Conservation (phyloP, 257 asterid genomes). For the Solanum chmielewskii region DNA sequence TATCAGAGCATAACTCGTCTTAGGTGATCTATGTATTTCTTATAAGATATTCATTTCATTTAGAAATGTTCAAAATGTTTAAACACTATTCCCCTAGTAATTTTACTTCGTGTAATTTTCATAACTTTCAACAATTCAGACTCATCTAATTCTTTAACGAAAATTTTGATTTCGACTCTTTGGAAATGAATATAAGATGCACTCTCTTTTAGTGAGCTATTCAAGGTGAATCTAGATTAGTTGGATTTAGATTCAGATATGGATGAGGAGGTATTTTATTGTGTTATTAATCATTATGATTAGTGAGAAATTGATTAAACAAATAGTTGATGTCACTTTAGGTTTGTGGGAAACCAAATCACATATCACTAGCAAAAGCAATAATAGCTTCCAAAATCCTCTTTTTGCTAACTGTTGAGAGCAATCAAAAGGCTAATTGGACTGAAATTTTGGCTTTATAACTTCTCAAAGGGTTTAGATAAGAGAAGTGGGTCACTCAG, state of each 20-base stretch:
- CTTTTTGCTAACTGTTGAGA: neutral
- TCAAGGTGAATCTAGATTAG: neutral
- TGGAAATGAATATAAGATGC: neutral
- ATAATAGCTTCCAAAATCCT: neutral
- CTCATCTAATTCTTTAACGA: neutral
- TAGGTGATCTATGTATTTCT: neutral
- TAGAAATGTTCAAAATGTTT: neutral
- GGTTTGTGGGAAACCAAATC: constrained; percentile 2
- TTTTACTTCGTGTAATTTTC: neutral
- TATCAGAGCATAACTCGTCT: neutral
- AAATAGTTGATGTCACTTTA: neutral
- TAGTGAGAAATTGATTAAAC: neutral
- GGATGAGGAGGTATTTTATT: neutral
- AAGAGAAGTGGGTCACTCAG: neutral
- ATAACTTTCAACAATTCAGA: neutral
- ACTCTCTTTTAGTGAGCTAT: neutral
- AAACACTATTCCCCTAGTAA: neutral
- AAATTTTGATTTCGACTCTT: neutral
- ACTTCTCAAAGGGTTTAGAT: neutral
- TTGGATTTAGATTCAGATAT: neutral
- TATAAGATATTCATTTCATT: neutral
- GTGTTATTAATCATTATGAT: neutral
- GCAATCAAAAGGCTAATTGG: neutral
- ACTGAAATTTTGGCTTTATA: neutral
- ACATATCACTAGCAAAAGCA: neutral